Percentiles rank a stretch among this genome's conserved stretches.
phyloP scores from a whole-genome alignment of 352 stramenopile genomes.

The Pythium guiyangense region DNA sequence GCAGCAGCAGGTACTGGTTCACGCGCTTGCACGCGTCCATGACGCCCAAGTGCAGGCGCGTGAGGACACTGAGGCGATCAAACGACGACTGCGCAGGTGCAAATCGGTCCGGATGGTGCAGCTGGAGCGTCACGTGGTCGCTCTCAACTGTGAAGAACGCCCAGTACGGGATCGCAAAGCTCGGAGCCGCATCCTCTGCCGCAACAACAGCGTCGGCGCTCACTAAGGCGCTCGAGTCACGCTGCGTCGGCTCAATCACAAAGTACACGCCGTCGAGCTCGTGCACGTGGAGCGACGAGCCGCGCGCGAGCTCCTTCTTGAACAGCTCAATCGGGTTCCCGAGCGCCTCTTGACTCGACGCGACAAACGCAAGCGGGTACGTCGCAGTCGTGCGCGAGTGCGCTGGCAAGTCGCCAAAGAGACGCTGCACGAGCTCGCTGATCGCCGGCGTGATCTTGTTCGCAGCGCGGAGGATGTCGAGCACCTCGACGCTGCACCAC shows the following conservation, averaged over 20 bases:
- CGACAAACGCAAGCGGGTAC: slow-evolving; percentile 73
- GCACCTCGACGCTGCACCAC: slow-evolving; percentile 78
- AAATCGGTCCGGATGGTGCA: slow-evolving; percentile 54
- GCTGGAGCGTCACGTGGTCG: slow-evolving; percentile 44
- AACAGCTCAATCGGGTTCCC: slow-evolving; percentile 58
- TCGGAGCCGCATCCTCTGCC: not conserved
- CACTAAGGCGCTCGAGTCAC: not conserved
- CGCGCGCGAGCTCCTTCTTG: slow-evolving; percentile 48
- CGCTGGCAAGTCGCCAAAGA: slow-evolving; percentile 67
- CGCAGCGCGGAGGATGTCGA: slow-evolving; percentile 68
- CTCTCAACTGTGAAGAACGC: slow-evolving; percentile 62
- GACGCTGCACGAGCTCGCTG: slow-evolving; percentile 52
- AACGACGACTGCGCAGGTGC: slow-evolving; percentile 13
- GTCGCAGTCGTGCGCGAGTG: slow-evolving; percentile 55
- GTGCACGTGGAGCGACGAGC: slow-evolving; percentile 41
- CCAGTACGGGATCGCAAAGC: slow-evolving; percentile 73
- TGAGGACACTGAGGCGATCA: slow-evolving; percentile 64
- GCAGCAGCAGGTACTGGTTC: slow-evolving; percentile 79
- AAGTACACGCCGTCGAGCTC: slow-evolving; percentile 67
- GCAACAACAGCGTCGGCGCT: not conserved
- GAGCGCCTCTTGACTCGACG: slow-evolving; percentile 47
- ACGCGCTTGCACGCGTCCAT: slow-evolving; percentile 68
- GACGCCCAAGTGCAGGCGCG: slow-evolving; percentile 65
- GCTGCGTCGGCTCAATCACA: slow-evolving; percentile 32
- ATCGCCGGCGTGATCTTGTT: slow-evolving; percentile 66